Percentiles rank a stretch among this genome's conserved stretches.
phyloP scores from a whole-genome alignment of 192 early-diverging fungal species.

The Podila verticillata region DNA sequence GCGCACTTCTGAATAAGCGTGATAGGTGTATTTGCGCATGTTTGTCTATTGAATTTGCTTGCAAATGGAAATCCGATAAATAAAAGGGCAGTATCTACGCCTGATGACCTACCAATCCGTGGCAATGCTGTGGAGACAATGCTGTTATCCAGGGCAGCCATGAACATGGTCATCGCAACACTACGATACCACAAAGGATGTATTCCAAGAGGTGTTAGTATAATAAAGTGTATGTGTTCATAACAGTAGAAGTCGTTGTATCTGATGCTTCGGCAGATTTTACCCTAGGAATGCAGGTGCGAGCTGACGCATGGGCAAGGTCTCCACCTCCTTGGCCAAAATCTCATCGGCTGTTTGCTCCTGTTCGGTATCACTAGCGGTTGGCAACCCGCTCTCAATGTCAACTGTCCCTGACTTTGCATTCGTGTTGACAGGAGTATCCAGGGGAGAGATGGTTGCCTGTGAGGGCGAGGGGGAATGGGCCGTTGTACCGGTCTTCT shows the following conservation, averaged over 20 bases:
- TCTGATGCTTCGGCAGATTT: background rate
- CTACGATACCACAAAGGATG: background rate
- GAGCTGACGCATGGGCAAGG: constrained; percentile 36
- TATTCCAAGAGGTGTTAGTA: too few species aligned
- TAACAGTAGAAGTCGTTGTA: too few species aligned
- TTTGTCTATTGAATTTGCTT: background rate
- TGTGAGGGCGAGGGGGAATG: constrained; percentile 4
- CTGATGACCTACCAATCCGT: constrained; percentile 46
- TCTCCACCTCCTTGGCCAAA: constrained; percentile 29
- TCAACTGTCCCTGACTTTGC: background rate
- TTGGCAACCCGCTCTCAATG: constrained; percentile 7
- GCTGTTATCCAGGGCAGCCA: constrained; percentile 68
- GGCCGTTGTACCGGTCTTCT: background rate
- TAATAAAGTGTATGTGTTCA: too few species aligned
- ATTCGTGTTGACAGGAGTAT: background rate
- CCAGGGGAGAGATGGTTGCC: background rate
- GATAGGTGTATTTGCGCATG: background rate
- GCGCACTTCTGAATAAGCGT: too few species aligned
- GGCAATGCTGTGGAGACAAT: constrained; percentile 73
- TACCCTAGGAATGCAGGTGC: constrained; percentile 45
- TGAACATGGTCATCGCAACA: constrained; percentile 62
- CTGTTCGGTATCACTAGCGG: background rate
- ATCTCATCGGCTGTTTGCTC: constrained; percentile 37
- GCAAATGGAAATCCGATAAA: background rate
- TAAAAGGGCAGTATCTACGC: background rate